phyloP scores from a whole-genome alignment of 768 basidiomycete genomes.

The Termitomyces sp. region DNA sequence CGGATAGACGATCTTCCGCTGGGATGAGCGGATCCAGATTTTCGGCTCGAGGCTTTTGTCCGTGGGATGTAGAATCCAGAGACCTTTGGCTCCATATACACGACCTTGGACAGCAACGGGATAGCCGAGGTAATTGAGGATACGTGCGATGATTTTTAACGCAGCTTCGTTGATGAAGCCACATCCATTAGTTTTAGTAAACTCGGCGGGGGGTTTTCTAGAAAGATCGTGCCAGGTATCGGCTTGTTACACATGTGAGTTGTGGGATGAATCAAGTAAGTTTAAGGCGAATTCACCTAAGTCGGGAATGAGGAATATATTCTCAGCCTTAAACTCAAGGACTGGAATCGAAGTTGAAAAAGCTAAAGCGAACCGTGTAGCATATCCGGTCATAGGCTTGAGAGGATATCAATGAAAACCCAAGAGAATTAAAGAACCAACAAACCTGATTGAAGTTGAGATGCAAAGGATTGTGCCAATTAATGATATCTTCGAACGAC shows the following conservation, averaged over 20 bases:
- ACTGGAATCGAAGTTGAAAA: slow-evolving; percentile 53
- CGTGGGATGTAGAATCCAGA: slow-evolving; percentile 53
- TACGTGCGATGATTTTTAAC: slow-evolving; percentile 35
- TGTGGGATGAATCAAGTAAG: background rate
- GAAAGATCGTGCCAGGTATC: slow-evolving; percentile 31
- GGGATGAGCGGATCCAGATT: slow-evolving; percentile 63
- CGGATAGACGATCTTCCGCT: slow-evolving; percentile 52
- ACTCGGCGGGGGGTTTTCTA: slow-evolving; percentile 46
- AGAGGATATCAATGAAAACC: background rate
- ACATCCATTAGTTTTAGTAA: slow-evolving; percentile 73
- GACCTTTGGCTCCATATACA: slow-evolving; percentile 56
- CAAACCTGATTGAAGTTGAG: slow-evolving; percentile 58
- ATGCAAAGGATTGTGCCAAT: slow-evolving; percentile 62
- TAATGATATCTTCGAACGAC: slow-evolving; percentile 45
- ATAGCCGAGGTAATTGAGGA: slow-evolving; percentile 29
- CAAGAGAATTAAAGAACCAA: background rate
- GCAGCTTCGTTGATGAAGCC: slow-evolving; percentile 63
- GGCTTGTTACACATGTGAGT: slow-evolving; percentile 24
- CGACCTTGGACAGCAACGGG: slow-evolving; percentile 61
- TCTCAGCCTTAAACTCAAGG: slow-evolving; percentile 11
- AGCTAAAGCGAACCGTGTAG: slow-evolving; percentile 59
- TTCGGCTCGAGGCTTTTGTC: slow-evolving; percentile 37
- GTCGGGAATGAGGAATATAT: background rate
- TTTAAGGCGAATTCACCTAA: background rate
- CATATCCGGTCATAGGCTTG: slow-evolving; percentile 67